phyloP scores from a whole-genome alignment of 75 land plant genomes.

The Larix kaempferi region DNA sequence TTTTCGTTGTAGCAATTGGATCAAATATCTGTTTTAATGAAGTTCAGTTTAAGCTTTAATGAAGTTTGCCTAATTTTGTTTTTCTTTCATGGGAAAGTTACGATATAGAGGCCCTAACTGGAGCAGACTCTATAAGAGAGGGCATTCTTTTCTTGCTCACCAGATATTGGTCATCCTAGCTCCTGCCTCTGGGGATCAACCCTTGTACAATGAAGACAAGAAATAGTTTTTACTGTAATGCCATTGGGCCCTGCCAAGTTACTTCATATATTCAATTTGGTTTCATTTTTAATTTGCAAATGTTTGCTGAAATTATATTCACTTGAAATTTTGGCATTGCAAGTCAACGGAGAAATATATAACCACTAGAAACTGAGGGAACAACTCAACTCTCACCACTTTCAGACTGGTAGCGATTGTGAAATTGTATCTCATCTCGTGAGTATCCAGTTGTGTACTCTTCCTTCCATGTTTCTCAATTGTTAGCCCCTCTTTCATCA shows the following conservation, averaged over 20 bases:
- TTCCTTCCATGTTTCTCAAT: too few species aligned
- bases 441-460: too few species aligned
- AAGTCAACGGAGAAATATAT: constrained; percentile 98
- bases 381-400: constrained; percentile 50
- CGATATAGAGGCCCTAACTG: constrained; percentile 89
- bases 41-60: too few species aligned
- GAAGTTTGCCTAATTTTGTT: too few species aligned
- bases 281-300: too few species aligned
- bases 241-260: too few species aligned
- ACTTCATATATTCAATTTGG: too few species aligned
- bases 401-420: constrained; percentile 89
- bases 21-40: too few species aligned
- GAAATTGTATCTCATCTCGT: constrained; percentile 94
- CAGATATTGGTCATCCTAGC: constrained; percentile 84
- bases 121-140: constrained; percentile 70
- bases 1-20: too few species aligned
- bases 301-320: constrained; percentile 29
- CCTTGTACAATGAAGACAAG: constrained; percentile 81
- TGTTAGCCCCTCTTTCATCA: too few species aligned
- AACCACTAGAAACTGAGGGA: constrained; percentile 77
- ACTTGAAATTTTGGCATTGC: constrained; percentile 74
- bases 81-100: constrained; percentile 36
- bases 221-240: constrained; percentile 79
- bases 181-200: constrained; percentile 94
- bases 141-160: constrained; percentile 69